Base-by-base conservation (phyloP, 169 alveolate species). In the Neospora caninum region DNA sequence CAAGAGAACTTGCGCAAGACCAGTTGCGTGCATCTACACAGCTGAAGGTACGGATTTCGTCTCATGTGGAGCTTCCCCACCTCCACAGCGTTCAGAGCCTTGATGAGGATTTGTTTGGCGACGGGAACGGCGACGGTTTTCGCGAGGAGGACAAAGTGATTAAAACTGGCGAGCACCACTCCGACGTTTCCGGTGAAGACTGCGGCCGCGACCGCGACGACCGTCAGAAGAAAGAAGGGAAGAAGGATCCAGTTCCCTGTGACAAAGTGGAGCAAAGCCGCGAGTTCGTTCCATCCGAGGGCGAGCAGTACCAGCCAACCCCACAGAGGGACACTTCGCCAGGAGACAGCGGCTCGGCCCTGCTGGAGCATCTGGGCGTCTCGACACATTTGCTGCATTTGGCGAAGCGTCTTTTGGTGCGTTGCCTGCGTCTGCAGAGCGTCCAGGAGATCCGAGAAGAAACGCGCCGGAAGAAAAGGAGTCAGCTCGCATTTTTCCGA, bases 291-390 rank as follows among this genome's bases (percentile, higher is more conserved):
- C 94, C 94, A 91, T 34, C 94, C 94, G 36, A 91, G 91, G 10
- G 83, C 83, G 53, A 91, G 69, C 67, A 91, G 84, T 83, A 91
- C 29, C 80, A 91, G 45, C 91, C 91, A 91, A 49, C 94, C 94
- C 94, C 94, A 91, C 67, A 91, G 89, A 7, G 94, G 94, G 0
- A 91, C 91, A 13, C 89, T 39, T 29, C 94, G 73, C 94, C 94
- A 91, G 4, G 94, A 91, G 0, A 88, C 94, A 22, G 42, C 39
- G 45, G 49, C 58, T n/a, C n/a, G 22, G 16, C 84, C 84, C 91
- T 80, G 94, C 83, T 91, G 94, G 82, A 80, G 82, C 91, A 58
- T 69, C 91, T 91, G 94, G 20, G 94, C 94, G 83, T 91, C 94
- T 16, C 94, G 80, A 36, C 94, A 91, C 86, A 73, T 88, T 82